A percentile compares a stretch with the other conserved stretches of the same genome.
Conservation (phyloP, 176 grass and related monocot genomes). For the barley (Hordeum vulgare) region DNA sequence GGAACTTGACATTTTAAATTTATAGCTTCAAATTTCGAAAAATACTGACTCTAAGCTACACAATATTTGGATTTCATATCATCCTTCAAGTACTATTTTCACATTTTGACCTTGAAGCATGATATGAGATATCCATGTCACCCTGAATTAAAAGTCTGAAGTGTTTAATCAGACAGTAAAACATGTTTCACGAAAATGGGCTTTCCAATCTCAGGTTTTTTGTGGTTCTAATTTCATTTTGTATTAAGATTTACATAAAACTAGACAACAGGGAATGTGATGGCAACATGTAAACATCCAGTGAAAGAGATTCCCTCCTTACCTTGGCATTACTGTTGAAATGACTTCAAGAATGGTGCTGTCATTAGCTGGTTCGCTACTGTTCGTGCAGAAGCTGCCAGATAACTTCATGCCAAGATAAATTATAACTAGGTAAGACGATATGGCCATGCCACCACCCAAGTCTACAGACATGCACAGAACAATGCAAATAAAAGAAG, state of each 20-base stretch:
- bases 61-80: not conserved
- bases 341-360: conserved; percentile 41
- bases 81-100: not conserved
- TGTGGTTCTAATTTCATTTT: not conserved
- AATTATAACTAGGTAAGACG: conserved; percentile 28
- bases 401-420: conserved; percentile 43
- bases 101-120: not conserved
- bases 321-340: conserved; percentile 60
- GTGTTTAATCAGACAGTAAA: not conserved
- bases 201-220: not conserved
- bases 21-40: not conserved
- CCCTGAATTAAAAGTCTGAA: not conserved
- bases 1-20: not conserved
- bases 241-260: not conserved
- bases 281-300: not conserved
- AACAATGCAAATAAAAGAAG: conserved; percentile 15
- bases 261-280: not conserved
- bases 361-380: conserved; percentile 16
- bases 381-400: conserved; percentile 58
- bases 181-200: not conserved
- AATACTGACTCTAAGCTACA: not conserved
- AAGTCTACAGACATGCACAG: not conserved
- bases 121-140: not conserved
- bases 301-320: not conserved
- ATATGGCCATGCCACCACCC: not conserved